These are phyloP conservation scores for Aspergillus funiculosus DNA, from an alignment of 495 filamentous ascomycete genomes.

Conservation along the genomic window DNA sequence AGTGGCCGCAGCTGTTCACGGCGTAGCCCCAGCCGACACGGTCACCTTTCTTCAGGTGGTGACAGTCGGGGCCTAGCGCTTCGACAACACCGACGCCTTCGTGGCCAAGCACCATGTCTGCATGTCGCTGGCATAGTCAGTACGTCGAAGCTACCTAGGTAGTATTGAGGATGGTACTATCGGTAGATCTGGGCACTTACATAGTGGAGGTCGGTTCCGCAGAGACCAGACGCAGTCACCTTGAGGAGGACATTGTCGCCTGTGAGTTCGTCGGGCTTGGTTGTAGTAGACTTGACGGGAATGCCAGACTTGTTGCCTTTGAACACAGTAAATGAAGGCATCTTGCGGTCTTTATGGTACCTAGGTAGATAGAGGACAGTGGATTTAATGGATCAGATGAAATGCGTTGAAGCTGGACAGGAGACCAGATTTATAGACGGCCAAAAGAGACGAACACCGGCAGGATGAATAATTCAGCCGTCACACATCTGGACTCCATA, in stretches of 20 bases:
- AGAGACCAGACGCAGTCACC: conserved; percentile 17
- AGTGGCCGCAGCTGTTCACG: conserved; percentile 14
- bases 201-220: conserved; percentile 19
- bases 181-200: conserved; percentile 8
- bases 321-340: conserved; percentile 18
- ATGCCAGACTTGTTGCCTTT: conserved; percentile 11
- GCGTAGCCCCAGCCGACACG: conserved; percentile 21
- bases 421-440: too few relatives aligned
- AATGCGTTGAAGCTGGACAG: not conserved
- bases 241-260: conserved; percentile 14
- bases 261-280: conserved; percentile 10
- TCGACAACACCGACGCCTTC: conserved; percentile 20
- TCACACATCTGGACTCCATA: too few relatives aligned
- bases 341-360: not conserved
- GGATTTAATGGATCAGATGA: not conserved
- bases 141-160: not conserved
- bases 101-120: conserved; percentile 17
- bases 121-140: not conserved
- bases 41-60: conserved; percentile 13
- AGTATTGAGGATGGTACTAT: not conserved
- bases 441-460: too few relatives aligned
- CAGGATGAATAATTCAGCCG: too few relatives aligned
- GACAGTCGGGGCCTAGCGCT: conserved; percentile 4
- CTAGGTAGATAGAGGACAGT: not conserved
- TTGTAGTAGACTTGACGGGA: conserved; percentile 10